Evolutionary conservation across 140 eudicot species (phyloP), one percentile per base, ranked within the genome.

Genomic region (Stevia rebaudiana): DNA sequence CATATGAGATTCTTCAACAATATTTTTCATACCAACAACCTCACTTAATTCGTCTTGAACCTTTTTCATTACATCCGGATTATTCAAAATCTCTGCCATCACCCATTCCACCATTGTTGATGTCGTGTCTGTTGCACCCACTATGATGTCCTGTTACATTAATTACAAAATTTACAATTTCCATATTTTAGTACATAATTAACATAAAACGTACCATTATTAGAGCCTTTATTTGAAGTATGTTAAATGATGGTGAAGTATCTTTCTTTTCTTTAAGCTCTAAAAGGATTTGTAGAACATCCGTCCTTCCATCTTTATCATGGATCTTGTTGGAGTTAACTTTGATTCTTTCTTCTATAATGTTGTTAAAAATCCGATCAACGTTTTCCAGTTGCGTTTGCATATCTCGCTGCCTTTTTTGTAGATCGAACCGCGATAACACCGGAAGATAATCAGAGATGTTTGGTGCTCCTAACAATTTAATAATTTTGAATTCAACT

Each of bases 371-470:
- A 8, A 83, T 73, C 3, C 18, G 16, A 73, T 73, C 78, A 31
- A 79, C 53, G 63, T 36, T 52, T 36, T 41, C n/a, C 3, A 30
- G 42, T 64, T 63, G 60, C 54, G 24, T 68, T 47, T 7, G 62
- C 69, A 73, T 73, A 55, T 69, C 74, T 42, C 47, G 53, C 46
- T 22, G 61, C 37, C 74, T 61, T 6, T 83, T 83, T 46, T 83
- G 83, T 25, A 74, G 50, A 73, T 83, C 83, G 2, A 83, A 80
- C 71, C 77, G 12, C 1, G 77, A 59, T 73, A 83, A 12, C 50
- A 65, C 36, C 5, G 85, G 85, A 51, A 73, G 55, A 54, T 80
- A 83, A 67, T 83, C 89, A 44, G 86, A 83, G 28, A 83, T 25
- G 23, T 83, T 77, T 0, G 86, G 86, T 5, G 41, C 58, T 23